Percentiles rank a stretch among this genome's conserved stretches.
phyloP scores from a whole-genome alignment of 306 rosid species.

The Elaeagnus macrophylla region DNA sequence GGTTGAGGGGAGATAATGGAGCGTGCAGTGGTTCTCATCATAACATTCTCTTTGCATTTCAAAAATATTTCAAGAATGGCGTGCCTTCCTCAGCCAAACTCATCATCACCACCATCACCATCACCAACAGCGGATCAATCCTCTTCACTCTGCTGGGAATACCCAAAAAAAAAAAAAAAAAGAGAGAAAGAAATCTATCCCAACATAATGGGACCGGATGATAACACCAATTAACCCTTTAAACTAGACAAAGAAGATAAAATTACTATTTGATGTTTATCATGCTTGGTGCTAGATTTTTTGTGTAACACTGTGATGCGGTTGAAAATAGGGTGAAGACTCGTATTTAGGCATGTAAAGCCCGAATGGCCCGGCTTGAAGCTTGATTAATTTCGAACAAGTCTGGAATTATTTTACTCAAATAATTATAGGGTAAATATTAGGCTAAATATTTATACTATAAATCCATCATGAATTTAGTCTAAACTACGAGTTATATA shows the following conservation, averaged over 20 bases:
- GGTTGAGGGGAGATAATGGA: constrained; percentile 20
- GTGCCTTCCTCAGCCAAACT: constrained; percentile 50
- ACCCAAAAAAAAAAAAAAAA: constrained; percentile 6
- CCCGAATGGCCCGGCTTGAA: too few relatives aligned
- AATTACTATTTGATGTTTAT: neutral
- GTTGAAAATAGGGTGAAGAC: neutral
- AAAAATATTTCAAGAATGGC: constrained; percentile 36
- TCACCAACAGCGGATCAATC: constrained; percentile 34
- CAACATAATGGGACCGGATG: neutral
- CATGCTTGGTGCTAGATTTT: neutral
- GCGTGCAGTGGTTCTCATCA: constrained; percentile 77
- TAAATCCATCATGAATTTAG: too few relatives aligned
- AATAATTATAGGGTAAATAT: too few relatives aligned
- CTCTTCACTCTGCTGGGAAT: neutral
- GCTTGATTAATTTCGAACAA: too few relatives aligned
- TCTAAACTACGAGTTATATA: too few relatives aligned
- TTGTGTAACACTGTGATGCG: neutral
- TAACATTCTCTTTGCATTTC: constrained; percentile 64
- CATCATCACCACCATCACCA: constrained; percentile 75
- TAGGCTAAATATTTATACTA: too few relatives aligned
- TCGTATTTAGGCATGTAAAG: neutral
- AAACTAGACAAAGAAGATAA: neutral
- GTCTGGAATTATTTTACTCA: too few relatives aligned
- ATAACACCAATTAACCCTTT: neutral
- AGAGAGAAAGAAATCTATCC: neutral